phyloP scores from a whole-genome alignment of 2,329 filamentous ascomycete species.

The Trichoderma semiorbis region DNA sequence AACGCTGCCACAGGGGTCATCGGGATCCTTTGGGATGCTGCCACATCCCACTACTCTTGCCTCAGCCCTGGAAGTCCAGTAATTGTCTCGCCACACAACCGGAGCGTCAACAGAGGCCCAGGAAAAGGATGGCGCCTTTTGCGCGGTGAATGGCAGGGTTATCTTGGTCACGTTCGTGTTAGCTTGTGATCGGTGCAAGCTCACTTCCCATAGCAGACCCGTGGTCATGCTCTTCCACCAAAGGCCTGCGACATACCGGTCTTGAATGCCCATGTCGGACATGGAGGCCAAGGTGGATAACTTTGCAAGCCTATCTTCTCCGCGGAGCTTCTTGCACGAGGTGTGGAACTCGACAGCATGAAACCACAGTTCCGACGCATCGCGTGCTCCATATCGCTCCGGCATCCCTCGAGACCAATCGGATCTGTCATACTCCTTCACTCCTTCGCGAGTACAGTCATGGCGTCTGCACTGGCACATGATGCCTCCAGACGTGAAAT shows the following conservation, averaged over 20 bases:
- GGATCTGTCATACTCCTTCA: background rate
- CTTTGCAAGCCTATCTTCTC: background rate
- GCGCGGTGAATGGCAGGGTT: background rate
- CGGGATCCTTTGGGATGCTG: background rate
- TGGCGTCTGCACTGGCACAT: background rate
- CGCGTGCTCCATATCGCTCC: background rate
- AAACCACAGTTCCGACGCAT: background rate
- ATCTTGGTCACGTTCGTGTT: background rate
- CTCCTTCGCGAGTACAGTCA: background rate
- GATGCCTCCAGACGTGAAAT: background rate
- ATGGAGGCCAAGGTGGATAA: conserved; percentile 1
- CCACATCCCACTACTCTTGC: background rate
- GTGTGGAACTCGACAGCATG: background rate
- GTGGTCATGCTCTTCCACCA: background rate
- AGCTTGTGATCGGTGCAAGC: background rate
- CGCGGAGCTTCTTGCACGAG: background rate
- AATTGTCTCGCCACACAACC: background rate
- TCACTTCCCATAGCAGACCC: conserved; percentile 13
- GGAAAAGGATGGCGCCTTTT: conserved; percentile 12
- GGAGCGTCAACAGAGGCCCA: conserved; percentile 8
- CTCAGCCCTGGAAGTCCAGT: background rate
- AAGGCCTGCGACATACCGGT: conserved; percentile 10
- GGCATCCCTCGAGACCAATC: background rate
- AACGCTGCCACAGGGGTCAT: background rate
- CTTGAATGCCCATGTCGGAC: background rate